phyloP scores from a whole-genome alignment of 176 grass and related monocot genomes.

The Zizania latifolia region DNA sequence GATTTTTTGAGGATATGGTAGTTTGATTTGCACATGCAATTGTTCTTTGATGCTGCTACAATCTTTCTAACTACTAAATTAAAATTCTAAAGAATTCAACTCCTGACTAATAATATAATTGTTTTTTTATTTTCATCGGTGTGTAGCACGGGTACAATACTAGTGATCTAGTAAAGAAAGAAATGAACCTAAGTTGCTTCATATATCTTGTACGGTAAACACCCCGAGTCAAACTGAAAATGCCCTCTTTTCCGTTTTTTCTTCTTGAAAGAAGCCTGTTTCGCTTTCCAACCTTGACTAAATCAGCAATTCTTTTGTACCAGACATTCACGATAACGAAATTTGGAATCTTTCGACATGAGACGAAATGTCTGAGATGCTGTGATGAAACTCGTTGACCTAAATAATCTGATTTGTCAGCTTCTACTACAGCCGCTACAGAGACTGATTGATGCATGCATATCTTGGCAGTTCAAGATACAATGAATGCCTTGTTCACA shows the following conservation, averaged over 20 bases:
- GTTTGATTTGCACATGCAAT: too few species aligned
- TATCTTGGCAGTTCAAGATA: not conserved
- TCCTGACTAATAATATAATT: too few species aligned
- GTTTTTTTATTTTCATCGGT: too few species aligned
- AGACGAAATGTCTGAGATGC: not conserved
- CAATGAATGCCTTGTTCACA: not conserved
- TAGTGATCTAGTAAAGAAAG: not conserved
- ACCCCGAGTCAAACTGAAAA: not conserved
- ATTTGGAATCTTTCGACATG: not conserved
- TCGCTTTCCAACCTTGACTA: slow-evolving; percentile 3
- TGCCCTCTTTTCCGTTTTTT: not conserved
- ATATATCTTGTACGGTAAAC: not conserved
- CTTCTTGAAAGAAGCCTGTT: not conserved
- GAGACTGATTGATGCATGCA: not conserved
- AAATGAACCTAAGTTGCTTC: not conserved
- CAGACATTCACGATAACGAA: not conserved
- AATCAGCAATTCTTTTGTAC: not conserved
- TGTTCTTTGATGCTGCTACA: too few species aligned
- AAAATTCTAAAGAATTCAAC: too few species aligned
- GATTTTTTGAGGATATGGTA: too few species aligned
- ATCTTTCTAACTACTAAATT: too few species aligned
- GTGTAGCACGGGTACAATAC: too few species aligned
- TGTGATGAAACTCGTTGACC: slow-evolving; percentile 22
- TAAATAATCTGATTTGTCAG: not conserved
- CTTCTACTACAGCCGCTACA: slow-evolving; percentile 16